Base-by-base conservation (phyloP, 257 asterid species). In the Solanum okadae region DNA sequence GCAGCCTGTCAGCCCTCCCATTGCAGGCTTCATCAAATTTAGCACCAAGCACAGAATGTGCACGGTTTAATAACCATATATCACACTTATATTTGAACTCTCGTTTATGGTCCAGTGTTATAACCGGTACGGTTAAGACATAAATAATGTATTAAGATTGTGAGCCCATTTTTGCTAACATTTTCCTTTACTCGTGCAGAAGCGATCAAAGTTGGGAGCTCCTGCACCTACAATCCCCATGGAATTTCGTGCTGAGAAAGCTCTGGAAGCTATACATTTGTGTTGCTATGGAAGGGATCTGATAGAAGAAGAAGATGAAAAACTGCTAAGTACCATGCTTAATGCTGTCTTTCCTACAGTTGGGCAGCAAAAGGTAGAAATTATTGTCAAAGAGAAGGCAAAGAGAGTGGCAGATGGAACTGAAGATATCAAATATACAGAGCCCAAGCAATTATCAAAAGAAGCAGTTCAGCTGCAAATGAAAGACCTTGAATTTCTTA, bases 401-500 rank as follows among this genome's bases (percentile, higher is more conserved):
- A 90, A 88, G 89, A 92, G 91, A 86, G 88, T 96, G 5, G 96
- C 94, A 0, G 98, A 95, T 12, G 98, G 99, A 34, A 93, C 93
- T 1, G 99, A 97, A 61, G 95, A 92, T 70, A 73, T 91, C 89
- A 92, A 86, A 46, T 85, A 91, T 88, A 94, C 95, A 59, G 97
- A 94, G 91, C 87, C 94, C 3, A 94, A 89, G 89, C 93, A 95
- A 42, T 91, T 97, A 27, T 94, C 99, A 2, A 95, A 95, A 92
- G 99, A 97, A 92, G 99, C 99, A 59, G 96, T 92, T 81, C 93
- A 91, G 92, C 37, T 94, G 90, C 99, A 97, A 89, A 94, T 95
- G 99, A 96, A 95, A 92, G 99, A 97, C 90, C 92, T 97, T 86
- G 93, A 95, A 56, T 97, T 97, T 88, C 98, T 97, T 83, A 92